Evolutionary conservation across 495 filamentous ascomycete genomes (phyloP).

Genomic region (Neurospora sp.): DNA sequence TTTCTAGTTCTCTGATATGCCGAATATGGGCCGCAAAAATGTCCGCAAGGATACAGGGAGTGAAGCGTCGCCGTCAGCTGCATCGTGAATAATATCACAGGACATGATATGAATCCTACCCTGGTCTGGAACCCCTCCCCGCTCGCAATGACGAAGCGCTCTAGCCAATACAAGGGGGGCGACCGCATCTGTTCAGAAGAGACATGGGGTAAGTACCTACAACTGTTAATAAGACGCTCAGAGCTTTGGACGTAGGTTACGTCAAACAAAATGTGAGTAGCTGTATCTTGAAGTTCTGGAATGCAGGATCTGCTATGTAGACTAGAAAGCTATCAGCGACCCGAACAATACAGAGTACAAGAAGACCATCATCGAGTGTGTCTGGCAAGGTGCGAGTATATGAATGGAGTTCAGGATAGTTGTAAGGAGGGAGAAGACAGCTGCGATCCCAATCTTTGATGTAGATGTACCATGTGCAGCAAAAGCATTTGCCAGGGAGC

Average conservation of each 20-base stretch:
- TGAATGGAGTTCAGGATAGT: not conserved
- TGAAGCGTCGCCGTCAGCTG: not conserved
- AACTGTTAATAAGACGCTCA: not conserved
- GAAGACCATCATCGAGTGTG: not conserved
- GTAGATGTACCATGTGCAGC: not conserved
- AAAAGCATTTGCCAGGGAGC: not conserved
- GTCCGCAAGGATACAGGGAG: not conserved
- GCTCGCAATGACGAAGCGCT: not conserved
- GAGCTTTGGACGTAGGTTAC: not conserved
- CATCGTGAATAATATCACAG: not conserved
- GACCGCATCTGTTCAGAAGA: not conserved
- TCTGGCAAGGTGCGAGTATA: not conserved
- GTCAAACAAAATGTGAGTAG: not conserved
- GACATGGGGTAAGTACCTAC: not conserved
- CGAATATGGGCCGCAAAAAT: not conserved
- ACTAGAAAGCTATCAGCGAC: not conserved
- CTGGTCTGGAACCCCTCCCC: not conserved
- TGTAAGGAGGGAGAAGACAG: not conserved
- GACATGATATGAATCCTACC: not conserved
- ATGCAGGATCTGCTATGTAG: not conserved
- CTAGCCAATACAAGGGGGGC: not conserved
- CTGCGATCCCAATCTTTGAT: not conserved
- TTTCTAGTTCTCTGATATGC: not conserved
- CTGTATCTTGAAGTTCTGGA: not conserved
- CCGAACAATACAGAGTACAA: not conserved